Conservation (phyloP, 2,329 filamentous ascomycete genomes). For the Ophiognomonia clavigignenti-juglandacearum region DNA sequence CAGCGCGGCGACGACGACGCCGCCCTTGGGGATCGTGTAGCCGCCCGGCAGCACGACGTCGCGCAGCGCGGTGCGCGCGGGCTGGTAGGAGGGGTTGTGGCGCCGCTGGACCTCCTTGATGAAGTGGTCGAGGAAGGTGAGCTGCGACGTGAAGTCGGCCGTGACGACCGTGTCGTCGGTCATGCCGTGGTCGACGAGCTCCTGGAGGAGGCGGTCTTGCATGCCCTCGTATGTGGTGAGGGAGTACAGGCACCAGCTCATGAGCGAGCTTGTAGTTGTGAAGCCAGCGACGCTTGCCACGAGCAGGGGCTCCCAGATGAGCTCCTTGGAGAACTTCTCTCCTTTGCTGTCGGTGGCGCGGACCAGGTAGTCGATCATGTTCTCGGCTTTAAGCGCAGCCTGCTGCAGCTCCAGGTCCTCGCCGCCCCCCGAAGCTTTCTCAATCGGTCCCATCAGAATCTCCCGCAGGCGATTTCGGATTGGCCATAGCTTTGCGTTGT, state of each 20-base stretch:
- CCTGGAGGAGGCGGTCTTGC: slow-evolving; percentile 54
- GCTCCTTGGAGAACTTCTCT: slow-evolving; percentile 43
- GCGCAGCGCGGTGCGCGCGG: slow-evolving; percentile 49
- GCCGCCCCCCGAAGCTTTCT: slow-evolving; percentile 30
- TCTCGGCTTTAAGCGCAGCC: slow-evolving; percentile 44
- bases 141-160: slow-evolving; percentile 39
- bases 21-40: slow-evolving; percentile 47
- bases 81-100: slow-evolving; percentile 59
- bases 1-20: slow-evolving; percentile 49
- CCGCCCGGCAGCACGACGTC: slow-evolving; percentile 56
- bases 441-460: slow-evolving; percentile 34
- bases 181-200: slow-evolving; percentile 46
- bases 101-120: slow-evolving; percentile 57
- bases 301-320: slow-evolving; percentile 36
- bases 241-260: slow-evolving; percentile 54
- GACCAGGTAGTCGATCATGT: slow-evolving; percentile 44
- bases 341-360: slow-evolving; percentile 51
- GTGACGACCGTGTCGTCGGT: slow-evolving; percentile 38
- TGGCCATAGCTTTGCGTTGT: slow-evolving; percentile 38
- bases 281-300: slow-evolving; percentile 55
- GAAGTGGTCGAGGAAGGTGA: slow-evolving; percentile 51
- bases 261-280: slow-evolving; percentile 53
- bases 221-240: slow-evolving; percentile 48
- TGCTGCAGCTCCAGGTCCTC: slow-evolving; percentile 39
- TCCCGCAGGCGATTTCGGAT: slow-evolving; percentile 27